A percentile compares a stretch with the other conserved stretches of the same genome.
These are phyloP conservation scores for Eucalyptus fibrosa DNA, from an alignment of 345 rosid genomes.

Conservation along the genomic window DNA sequence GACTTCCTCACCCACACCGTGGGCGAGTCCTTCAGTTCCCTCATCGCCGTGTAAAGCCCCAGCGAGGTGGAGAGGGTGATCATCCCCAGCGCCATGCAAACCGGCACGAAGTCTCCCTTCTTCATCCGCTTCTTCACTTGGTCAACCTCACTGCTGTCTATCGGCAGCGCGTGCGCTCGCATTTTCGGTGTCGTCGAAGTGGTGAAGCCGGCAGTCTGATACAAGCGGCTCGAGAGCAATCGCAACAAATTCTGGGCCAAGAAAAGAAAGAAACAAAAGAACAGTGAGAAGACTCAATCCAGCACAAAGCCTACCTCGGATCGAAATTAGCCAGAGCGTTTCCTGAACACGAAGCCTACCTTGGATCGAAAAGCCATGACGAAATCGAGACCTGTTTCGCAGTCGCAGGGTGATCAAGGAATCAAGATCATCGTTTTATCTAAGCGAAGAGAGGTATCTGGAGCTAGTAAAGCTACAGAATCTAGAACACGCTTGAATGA, in stretches of 20 bases:
- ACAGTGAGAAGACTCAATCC: not conserved
- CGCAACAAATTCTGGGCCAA: not conserved
- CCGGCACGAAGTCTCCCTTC: constrained; percentile 24
- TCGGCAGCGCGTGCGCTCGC: not conserved
- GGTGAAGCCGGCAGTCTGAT: not conserved
- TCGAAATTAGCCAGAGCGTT: not conserved
- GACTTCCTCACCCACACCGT: constrained; percentile 49
- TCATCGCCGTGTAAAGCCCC: constrained; percentile 49
- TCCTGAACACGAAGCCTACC: not conserved
- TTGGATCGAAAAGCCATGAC: not conserved
- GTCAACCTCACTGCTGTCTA: not conserved
- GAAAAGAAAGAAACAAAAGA: not conserved
- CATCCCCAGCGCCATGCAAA: constrained; percentile 32
- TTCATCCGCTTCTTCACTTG: not conserved
- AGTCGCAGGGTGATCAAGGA: not conserved
- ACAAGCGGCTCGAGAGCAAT: not conserved
- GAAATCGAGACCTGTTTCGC: not conserved
- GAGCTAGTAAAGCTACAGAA: not conserved
- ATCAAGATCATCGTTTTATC: not conserved
- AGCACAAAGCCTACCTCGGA: not conserved
- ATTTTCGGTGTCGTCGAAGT: not conserved
- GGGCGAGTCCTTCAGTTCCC: constrained; percentile 39
- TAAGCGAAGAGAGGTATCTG: not conserved
- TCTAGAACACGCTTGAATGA: not conserved
- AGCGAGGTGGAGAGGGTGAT: constrained; percentile 23